phyloP scores from a whole-genome alignment of 2,329 filamentous ascomycete genomes.

The Elsinoe arachidis region DNA sequence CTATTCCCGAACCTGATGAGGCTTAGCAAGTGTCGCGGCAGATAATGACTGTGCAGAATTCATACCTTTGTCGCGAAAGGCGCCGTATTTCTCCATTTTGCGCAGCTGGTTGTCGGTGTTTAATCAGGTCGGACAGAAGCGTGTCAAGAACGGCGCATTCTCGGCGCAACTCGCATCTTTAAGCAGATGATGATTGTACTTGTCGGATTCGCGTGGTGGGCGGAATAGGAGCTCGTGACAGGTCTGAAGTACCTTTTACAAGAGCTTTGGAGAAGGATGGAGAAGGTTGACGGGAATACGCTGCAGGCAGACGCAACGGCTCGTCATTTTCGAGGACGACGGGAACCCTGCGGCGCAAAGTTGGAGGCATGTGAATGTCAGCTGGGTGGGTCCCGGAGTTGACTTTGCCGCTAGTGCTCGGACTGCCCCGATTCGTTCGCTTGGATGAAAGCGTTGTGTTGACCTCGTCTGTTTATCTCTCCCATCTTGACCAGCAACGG shows the following conservation, averaged over 20 bases:
- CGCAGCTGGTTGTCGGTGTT: neutral
- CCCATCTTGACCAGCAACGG: slow-evolving; percentile 4
- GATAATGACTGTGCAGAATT: neutral
- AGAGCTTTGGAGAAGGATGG: neutral
- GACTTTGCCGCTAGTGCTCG: neutral
- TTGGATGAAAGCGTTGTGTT: slow-evolving; percentile 3
- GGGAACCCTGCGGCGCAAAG: neutral
- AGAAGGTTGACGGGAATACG: slow-evolving; percentile 3
- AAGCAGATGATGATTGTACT: neutral
- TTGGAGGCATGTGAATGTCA: slow-evolving; percentile 5
- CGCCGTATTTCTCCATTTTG: slow-evolving; percentile 86
- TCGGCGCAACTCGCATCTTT: slow-evolving; percentile 10
- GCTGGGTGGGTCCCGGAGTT: neutral
- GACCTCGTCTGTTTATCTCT: slow-evolving; percentile 9
- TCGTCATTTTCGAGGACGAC: slow-evolving; percentile 1
- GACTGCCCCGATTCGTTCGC: neutral
- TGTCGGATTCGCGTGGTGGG: neutral
- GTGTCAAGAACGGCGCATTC: slow-evolving; percentile 6
- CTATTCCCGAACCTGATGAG: slow-evolving; percentile 75
- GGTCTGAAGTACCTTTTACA: neutral
- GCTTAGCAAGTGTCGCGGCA: slow-evolving; percentile 2
- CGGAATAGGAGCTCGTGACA: slow-evolving; percentile 9
- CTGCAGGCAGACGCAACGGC: slow-evolving; percentile 8
- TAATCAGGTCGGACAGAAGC: neutral
- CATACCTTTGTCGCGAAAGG: slow-evolving; percentile 81